Base-by-base conservation (phyloP, 345 rosid species). In the Populus nigra region DNA sequence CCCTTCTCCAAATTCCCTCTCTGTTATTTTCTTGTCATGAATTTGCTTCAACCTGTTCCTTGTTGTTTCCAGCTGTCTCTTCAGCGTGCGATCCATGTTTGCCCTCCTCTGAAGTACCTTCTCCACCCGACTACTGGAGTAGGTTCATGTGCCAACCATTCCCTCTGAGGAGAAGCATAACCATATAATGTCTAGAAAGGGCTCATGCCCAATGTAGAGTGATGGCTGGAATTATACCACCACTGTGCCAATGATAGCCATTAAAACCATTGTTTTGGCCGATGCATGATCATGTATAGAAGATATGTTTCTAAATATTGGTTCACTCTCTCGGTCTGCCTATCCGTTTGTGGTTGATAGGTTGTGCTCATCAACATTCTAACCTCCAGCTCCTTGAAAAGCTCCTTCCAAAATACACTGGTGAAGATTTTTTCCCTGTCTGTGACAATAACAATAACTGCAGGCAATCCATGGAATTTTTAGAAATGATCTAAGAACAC, bases 91-190 rank as follows among this genome's bases (percentile, higher is more conserved):
- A 38, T 7, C 49, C 20, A 25, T 33, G 35, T 4, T 38, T 0
- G 17, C 3, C 5, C 7, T 33, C 8, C 5, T 38, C 71, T 68
- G 0, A 0, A 0, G 4, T 0, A 11, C 5, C 0, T 3, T 4
- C 8, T 15, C 8, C 27, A n/a, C 53, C 0, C 6, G 3, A 0
- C 20, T 23, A n/a, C 1, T 63, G 0, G 1, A 16, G 33, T 33
- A 6, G 2, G 0, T 7, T 10, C 0, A 0, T 18, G 27, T 6
- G 11, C 1, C 1, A 23, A 0, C 3, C 33, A 3, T 0, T 35
- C 8, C 7, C 1, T 27, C 0, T 0, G 8, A 11, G 23, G 69
- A 1, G 13, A n/a, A 1, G 13, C 0, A 7, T n/a, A 13, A 1
- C 39, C 25, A 70, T 43, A 47, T 0, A 70, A 7, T 3, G 73